Conservation (phyloP, 805 yeast species). For the Myxozyma lipomycoides region DNA sequence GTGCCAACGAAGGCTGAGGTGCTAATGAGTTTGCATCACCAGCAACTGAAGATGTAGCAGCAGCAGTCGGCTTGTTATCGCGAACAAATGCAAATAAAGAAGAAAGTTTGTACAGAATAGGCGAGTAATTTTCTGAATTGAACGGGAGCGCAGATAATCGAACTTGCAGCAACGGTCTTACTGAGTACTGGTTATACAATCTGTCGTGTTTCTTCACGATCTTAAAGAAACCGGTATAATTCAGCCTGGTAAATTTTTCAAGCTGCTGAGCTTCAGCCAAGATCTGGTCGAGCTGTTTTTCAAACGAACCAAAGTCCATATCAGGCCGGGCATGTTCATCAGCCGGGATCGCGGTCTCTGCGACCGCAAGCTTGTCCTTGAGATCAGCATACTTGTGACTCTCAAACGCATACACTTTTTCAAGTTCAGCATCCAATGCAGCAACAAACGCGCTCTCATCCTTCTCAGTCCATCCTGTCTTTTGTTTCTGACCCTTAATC, state of each 20-base stretch:
- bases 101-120: conserved; percentile 73
- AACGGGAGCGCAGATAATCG: conserved; percentile 83
- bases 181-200: conserved; percentile 81
- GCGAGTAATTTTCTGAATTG: conserved; percentile 92
- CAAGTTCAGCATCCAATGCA: conserved; percentile 74
- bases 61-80: conserved; percentile 50
- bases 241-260: conserved; percentile 84
- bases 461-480: conserved; percentile 61
- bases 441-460: conserved; percentile 79
- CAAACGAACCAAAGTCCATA: conserved; percentile 55
- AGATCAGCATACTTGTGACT: conserved; percentile 64
- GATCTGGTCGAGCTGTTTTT: conserved; percentile 65
- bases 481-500: background rate
- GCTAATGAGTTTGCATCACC: conserved; percentile 2
- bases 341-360: conserved; percentile 53
- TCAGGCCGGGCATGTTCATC: conserved; percentile 19
- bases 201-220: conserved; percentile 96
- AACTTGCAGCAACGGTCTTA: conserved; percentile 81
- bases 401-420: conserved; percentile 88
- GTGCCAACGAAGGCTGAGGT: conserved; percentile 28
- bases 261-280: conserved; percentile 75
- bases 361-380: conserved; percentile 55
- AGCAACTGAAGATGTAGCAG: conserved; percentile 2
- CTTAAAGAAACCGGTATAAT: conserved; percentile 91
- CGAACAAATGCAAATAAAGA: conserved; percentile 75